Evolutionary conservation across 2,329 filamentous ascomycete genomes (phyloP).

Genomic region (Alternaria incomplexa): DNA sequence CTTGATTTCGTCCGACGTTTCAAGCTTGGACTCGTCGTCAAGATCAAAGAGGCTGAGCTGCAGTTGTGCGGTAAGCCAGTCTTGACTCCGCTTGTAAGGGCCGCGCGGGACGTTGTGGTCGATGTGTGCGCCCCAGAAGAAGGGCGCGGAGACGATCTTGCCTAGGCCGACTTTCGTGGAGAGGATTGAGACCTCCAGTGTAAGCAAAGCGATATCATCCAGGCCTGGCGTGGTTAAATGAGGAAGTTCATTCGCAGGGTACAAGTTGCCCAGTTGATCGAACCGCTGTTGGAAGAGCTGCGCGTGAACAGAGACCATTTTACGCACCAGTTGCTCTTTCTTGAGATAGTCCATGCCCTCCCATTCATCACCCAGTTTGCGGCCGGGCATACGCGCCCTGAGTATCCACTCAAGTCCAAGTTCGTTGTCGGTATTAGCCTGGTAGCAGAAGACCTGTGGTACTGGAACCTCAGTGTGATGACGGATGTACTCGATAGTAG

Average conservation of each 20-base stretch:
- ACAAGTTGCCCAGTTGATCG: not conserved
- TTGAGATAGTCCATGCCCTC: not conserved
- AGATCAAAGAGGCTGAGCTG: not conserved
- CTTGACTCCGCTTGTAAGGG: slow-evolving; percentile 6
- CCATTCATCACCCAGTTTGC: not conserved
- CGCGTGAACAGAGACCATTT: not conserved
- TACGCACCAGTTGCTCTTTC: not conserved
- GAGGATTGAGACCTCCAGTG: not conserved
- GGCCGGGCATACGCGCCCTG: not conserved
- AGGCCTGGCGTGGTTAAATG: not conserved
- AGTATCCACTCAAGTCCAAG: not conserved
- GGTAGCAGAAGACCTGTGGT: not conserved
- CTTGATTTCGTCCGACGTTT: not conserved
- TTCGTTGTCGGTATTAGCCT: not conserved
- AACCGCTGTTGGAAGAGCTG: not conserved
- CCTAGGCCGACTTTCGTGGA: not conserved
- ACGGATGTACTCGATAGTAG: not conserved
- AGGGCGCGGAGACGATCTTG: slow-evolving; percentile 8
- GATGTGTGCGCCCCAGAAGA: slow-evolving; percentile 7
- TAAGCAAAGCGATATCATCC: not conserved
- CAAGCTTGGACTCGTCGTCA: not conserved
- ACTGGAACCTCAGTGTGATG: not conserved
- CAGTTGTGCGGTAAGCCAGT: not conserved
- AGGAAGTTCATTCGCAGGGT: not conserved
- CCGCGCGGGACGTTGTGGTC: not conserved